Conservation (phyloP, 2,329 filamentous ascomycete species). For the Hortaea werneckii region DNA sequence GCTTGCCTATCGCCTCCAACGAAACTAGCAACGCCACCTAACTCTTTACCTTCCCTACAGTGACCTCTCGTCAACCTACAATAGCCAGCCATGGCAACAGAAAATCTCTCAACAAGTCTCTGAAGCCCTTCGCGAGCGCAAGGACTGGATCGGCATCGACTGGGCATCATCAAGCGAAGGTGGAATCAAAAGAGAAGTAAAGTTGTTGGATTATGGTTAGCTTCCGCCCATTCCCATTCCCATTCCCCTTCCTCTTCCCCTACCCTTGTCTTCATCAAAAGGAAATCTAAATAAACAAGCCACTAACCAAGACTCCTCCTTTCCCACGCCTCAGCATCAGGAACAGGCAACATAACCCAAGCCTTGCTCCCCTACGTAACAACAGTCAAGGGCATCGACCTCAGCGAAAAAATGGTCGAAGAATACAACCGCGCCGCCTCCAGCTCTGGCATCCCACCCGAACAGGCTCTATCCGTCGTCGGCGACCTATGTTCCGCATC, state of each 20-base stretch:
- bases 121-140: slow-evolving; percentile 16
- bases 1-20: background rate
- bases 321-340: slow-evolving; percentile 14
- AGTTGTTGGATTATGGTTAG: slow-evolving; percentile 22
- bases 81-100: slow-evolving; percentile 23
- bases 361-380: slow-evolving; percentile 21
- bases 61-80: slow-evolving; percentile 22
- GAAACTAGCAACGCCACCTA: too few relatives aligned
- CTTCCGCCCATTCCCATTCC: too few relatives aligned
- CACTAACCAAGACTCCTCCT: background rate
- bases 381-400: slow-evolving; percentile 23
- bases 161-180: slow-evolving; percentile 10
- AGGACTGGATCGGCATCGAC: slow-evolving; percentile 21
- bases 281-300: too few relatives aligned
- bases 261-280: too few relatives aligned
- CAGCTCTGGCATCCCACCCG: slow-evolving; percentile 6
- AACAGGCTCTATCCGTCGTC: slow-evolving; percentile 19
- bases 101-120: slow-evolving; percentile 19
- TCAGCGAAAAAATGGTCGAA: slow-evolving; percentile 23
- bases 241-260: too few relatives aligned
- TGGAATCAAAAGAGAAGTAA: slow-evolving; percentile 7
- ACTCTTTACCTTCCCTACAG: slow-evolving; percentile 6
- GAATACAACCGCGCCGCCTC: slow-evolving; percentile 20
- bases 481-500: slow-evolving; percentile 28
- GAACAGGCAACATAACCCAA: slow-evolving; percentile 24